Evolutionary conservation across 352 stramenopile genomes (phyloP).

Genomic region (Globisporangium carolinianum): DNA sequence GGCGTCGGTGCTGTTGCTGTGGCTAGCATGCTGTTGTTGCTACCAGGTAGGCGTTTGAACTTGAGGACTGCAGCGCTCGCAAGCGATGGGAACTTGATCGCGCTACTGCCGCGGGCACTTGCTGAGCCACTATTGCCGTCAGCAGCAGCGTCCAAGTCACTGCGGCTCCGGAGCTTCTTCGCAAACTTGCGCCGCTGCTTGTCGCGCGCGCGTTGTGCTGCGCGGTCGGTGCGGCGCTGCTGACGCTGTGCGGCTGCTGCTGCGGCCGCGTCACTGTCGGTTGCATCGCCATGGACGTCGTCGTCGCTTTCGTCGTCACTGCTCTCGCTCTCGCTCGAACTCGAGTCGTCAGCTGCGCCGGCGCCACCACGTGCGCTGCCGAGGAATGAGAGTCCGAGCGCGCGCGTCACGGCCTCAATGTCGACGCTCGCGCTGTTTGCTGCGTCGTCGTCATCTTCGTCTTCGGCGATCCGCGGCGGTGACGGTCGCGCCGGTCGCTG

Average conservation of each 20-base stretch:
- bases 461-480: neutral
- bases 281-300: neutral
- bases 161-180: conserved; percentile 13
- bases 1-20: neutral
- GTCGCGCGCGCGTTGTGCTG: conserved; percentile 7
- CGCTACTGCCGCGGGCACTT: neutral
- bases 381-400: conserved; percentile 13
- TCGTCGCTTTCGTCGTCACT: neutral
- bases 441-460: neutral
- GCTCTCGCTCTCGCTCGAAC: conserved; percentile 2
- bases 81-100: conserved; percentile 12
- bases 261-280: neutral
- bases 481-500: neutral
- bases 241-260: neutral
- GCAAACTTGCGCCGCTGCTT: conserved; percentile 13
- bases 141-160: conserved; percentile 4
- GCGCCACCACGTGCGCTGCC: neutral
- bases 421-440: conserved; percentile 1
- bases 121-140: neutral
- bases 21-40: neutral
- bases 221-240: neutral
- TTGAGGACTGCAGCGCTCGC: conserved; percentile 15
- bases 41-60: conserved; percentile 9
- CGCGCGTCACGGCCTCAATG: conserved; percentile 13
- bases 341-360: neutral